These are phyloP conservation scores for Truncatella angustata DNA, from an alignment of 2,329 filamentous ascomycete genomes.

Conservation along the genomic window DNA sequence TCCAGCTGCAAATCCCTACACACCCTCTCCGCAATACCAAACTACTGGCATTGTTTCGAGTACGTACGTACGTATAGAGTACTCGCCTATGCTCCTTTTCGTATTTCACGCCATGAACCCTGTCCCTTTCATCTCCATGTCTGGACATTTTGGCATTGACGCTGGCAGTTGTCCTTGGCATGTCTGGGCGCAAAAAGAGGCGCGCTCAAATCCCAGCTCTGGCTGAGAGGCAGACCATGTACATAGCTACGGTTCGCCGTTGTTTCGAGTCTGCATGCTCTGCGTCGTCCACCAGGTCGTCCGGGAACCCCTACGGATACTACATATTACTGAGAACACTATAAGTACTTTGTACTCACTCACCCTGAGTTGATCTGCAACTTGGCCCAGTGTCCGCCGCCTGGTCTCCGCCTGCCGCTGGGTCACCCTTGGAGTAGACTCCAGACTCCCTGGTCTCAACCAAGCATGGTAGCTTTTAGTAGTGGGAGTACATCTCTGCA, in stretches of 20 bases:
- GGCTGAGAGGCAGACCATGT: background rate
- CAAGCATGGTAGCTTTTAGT: background rate
- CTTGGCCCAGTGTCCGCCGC: background rate
- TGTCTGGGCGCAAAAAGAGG: background rate
- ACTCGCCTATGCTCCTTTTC: background rate
- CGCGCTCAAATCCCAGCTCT: background rate
- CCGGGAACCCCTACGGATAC: background rate
- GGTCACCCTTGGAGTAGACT: too few relatives aligned
- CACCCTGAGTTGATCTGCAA: slow-evolving; percentile 4
- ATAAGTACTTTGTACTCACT: too few relatives aligned
- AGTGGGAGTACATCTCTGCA: background rate
- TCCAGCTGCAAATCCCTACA: too few relatives aligned
- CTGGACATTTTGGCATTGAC: slow-evolving; percentile 1
- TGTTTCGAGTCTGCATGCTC: slow-evolving; percentile 8
- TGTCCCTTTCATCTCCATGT: background rate
- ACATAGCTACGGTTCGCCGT: background rate
- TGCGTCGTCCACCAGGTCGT: background rate
- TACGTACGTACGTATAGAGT: background rate
- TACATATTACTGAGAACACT: too few relatives aligned
- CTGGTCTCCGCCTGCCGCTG: background rate
- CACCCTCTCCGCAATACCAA: background rate
- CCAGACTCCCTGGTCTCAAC: background rate
- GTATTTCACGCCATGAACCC: background rate
- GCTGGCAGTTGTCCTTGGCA: slow-evolving; percentile 8
- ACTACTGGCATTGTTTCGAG: background rate